Base-by-base conservation (phyloP, 83 land plant species). In the Isoetes engelmannii region DNA sequence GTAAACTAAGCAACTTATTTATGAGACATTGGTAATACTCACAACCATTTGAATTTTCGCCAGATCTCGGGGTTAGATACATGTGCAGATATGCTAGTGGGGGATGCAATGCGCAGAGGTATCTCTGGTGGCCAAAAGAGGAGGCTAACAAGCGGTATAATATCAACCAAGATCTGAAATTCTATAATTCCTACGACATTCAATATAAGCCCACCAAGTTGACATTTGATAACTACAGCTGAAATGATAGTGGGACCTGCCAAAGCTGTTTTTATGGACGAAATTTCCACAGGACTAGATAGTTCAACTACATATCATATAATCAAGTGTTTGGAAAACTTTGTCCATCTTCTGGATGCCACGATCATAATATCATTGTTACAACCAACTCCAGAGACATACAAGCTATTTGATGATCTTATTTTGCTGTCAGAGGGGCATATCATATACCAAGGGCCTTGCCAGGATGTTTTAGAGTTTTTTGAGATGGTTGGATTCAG, bases 181-280 rank as follows among this genome's bases (percentile, higher is more conserved):
- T 6, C 17, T 47, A 63, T 13, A 6, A 47, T 5, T 44, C 10
- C 47, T 47, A 50, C 53, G 8, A 50, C 53, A 50, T 13, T 8
- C 8, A 13, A 50, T 8, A 13, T 50, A 13, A 8, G 53, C 13
- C 13, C 13, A 50, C 53, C 53, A 50, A 8, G 53, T 8, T 50
- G 10, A 13, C 10, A 8, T 57, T 4, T 67, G 41, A 28, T 8
- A 5, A 42, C 6, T 70, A 43, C 73, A 70, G 73, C 65, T 37
- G 73, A 70, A 65, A 70, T 70, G 73, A 70, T 70, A 19, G 73
- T 60, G 13, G 73, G 73, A n/a, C 73, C 73, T 4, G 61, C 73
- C 8, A 51, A 59, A 4, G 65, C 73, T 5, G 21, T 70, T 63
- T 70, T 70, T 51, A 70, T 70, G 73, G 73, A 70, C 48, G 73